phyloP scores from a whole-genome alignment of 2,329 filamentous ascomycete species.

The Phialophora chinensis region DNA sequence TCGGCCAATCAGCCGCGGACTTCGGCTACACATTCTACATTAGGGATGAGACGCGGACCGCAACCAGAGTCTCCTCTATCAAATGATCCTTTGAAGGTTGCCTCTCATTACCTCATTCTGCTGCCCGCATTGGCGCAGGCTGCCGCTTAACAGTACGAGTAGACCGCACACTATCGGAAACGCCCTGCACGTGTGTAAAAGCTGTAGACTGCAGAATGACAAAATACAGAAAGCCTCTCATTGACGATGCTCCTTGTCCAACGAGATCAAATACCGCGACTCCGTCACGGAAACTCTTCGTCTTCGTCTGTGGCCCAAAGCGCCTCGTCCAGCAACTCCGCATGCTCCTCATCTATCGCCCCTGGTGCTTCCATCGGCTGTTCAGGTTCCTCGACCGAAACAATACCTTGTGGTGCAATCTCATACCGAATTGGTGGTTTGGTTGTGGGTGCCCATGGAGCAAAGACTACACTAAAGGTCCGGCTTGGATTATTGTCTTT shows the following conservation, averaged over 20 bases:
- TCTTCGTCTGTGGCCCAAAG: constrained; percentile 37
- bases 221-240: background rate
- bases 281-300: constrained; percentile 28
- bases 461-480: constrained; percentile 89
- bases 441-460: constrained; percentile 66
- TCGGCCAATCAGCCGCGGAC: background rate
- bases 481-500: constrained; percentile 59
- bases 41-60: background rate
- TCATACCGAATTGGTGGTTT: constrained; percentile 30
- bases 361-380: background rate
- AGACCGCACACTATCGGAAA: background rate
- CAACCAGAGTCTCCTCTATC: background rate
- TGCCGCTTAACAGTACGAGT: background rate
- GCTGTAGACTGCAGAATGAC: background rate
- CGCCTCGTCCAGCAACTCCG: constrained; percentile 33
- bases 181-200: background rate
- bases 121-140: background rate
- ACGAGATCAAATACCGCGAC: background rate
- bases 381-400: constrained; percentile 22
- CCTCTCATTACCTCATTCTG: background rate
- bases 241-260: background rate
- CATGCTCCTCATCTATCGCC: constrained; percentile 22
- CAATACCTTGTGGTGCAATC: constrained; percentile 33
- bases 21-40: constrained; percentile 13
- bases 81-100: background rate